Conservation (phyloP, 257 asterid species). For the Lithospermum erythrorhizon region DNA sequence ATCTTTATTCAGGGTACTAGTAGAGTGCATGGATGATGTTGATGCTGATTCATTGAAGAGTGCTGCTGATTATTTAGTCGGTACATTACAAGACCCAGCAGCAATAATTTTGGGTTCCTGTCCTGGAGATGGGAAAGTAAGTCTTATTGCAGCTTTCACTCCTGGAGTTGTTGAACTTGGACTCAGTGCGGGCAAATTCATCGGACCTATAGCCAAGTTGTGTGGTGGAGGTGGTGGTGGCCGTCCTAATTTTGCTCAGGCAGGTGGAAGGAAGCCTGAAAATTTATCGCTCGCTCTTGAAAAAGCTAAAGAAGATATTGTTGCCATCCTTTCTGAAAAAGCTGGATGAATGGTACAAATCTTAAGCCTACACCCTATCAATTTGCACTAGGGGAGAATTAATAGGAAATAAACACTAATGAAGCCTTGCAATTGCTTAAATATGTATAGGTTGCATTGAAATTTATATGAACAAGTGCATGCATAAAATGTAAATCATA, state of each 20-base stretch:
- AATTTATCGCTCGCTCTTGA: constrained; percentile 58
- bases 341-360: constrained; percentile 16
- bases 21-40: constrained; percentile 75
- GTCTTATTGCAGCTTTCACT: constrained; percentile 69
- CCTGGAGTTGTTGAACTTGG: constrained; percentile 75
- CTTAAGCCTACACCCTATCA: background rate
- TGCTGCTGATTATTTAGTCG: constrained; percentile 69
- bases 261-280: constrained; percentile 88
- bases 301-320: constrained; percentile 61
- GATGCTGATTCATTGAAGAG: constrained; percentile 73
- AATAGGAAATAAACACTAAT: background rate
- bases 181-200: constrained; percentile 73
- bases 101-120: constrained; percentile 83
- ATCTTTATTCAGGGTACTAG: constrained; percentile 43
- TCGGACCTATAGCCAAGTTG: constrained; percentile 70
- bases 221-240: constrained; percentile 98
- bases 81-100: constrained; percentile 58
- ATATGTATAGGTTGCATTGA: too few relatives aligned
- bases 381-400: background rate
- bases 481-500: too few relatives aligned
- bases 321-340: constrained; percentile 36
- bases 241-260: constrained; percentile 84
- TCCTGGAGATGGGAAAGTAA: constrained; percentile 66
- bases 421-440: background rate
- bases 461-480: too few relatives aligned